phyloP scores from a whole-genome alignment of 2,329 filamentous ascomycete species.

The Leptographium radiaticola region DNA sequence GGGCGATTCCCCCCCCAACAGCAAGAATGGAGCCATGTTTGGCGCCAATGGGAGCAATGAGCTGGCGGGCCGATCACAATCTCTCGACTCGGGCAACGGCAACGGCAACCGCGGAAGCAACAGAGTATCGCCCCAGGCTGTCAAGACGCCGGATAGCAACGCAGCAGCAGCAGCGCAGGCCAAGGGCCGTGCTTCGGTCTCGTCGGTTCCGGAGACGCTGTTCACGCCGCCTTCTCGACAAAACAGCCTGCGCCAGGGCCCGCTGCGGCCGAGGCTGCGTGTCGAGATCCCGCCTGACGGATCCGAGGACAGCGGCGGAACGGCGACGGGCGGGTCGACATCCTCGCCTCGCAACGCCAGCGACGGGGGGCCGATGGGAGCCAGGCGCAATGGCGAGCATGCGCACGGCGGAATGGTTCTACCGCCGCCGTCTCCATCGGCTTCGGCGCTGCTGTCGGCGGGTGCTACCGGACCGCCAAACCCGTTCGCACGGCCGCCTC shows the following conservation, averaged over 20 bases:
- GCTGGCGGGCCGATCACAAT: neutral
- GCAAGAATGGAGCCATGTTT: neutral
- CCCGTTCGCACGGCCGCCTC: conserved; percentile 80
- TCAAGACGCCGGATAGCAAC: conserved; percentile 35
- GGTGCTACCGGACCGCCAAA: conserved; percentile 89
- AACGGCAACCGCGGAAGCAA: neutral
- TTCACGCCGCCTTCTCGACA: conserved; percentile 63
- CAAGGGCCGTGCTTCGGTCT: conserved; percentile 37
- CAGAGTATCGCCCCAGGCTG: conserved; percentile 42
- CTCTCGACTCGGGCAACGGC: conserved; percentile 7
- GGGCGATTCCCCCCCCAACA: neutral
- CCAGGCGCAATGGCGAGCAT: conserved; percentile 22
- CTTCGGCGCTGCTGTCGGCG: conserved; percentile 72
- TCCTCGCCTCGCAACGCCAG: conserved; percentile 43
- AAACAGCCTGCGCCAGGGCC: conserved; percentile 60
- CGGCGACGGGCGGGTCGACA: conserved; percentile 57
- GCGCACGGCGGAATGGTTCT: conserved; percentile 58
- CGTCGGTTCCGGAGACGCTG: conserved; percentile 49
- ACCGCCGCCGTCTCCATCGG: conserved; percentile 84
- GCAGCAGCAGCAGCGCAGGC: conserved; percentile 24
- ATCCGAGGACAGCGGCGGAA: conserved; percentile 56
- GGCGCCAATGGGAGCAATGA: neutral
- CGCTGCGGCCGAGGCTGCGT: conserved; percentile 64
- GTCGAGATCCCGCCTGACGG: conserved; percentile 91
- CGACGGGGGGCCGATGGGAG: conserved; percentile 42